Conservation (phyloP, 106 monocot species). For the Apostasia shenzhenica region DNA sequence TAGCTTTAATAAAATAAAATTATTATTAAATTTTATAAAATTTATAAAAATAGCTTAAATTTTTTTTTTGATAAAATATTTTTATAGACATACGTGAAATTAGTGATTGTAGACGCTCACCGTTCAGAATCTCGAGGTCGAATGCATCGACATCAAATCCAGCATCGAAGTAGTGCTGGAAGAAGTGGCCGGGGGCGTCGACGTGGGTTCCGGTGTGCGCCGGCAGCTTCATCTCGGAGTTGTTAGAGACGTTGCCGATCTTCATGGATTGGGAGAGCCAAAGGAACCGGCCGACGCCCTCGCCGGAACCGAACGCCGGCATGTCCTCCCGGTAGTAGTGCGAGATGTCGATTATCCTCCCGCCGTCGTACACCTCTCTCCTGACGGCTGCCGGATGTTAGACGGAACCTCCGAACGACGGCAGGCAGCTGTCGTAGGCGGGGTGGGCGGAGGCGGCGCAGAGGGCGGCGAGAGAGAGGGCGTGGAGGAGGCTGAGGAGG, state of each 20-base stretch:
- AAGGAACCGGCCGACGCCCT: slow-evolving; percentile 68
- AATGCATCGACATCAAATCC: slow-evolving; percentile 90
- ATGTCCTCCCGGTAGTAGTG: slow-evolving; percentile 70
- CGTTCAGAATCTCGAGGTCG: slow-evolving; percentile 79
- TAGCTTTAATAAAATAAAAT: too few species aligned
- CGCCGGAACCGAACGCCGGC: slow-evolving; percentile 44
- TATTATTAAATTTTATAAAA: too few species aligned
- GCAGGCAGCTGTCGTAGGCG: neutral
- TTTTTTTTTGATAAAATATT: too few species aligned
- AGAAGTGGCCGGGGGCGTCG: slow-evolving; percentile 87
- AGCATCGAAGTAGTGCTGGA: slow-evolving; percentile 83
- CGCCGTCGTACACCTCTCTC: slow-evolving; percentile 61
- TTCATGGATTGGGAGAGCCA: slow-evolving; percentile 62
- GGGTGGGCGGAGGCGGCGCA: slow-evolving; percentile 18
- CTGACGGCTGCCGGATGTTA: slow-evolving; percentile 17
- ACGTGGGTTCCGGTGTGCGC: slow-evolving; percentile 88
- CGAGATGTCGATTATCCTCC: slow-evolving; percentile 84
- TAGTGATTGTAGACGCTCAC: slow-evolving; percentile 13
- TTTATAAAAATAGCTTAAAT: too few species aligned
- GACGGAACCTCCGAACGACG: slow-evolving; percentile 5
- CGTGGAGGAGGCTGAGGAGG: neutral
- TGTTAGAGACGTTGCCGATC: slow-evolving; percentile 63
- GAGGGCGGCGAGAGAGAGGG: neutral
- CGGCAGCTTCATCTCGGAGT: slow-evolving; percentile 62
- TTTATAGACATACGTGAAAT: too few species aligned